Base-by-base conservation (phyloP, 805 yeast species). In the Sugiyamaella chiloensis region DNA sequence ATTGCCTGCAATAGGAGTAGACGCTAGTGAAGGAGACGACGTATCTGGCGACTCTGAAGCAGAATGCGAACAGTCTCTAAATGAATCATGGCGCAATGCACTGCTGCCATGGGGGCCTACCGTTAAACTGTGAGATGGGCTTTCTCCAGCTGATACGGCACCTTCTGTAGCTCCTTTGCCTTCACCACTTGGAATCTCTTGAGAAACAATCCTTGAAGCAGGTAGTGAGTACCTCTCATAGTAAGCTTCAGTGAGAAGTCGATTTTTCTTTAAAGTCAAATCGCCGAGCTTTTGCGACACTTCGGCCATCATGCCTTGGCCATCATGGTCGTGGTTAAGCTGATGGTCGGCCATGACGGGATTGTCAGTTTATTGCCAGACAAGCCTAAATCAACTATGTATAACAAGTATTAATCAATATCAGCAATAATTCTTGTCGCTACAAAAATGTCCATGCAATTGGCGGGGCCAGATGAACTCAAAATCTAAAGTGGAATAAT, bases 191-290 rank as follows among this genome's bases (percentile, higher is more conserved):
- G n/a, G n/a, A 7, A 44, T 27, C 17, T 51, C 54, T 32, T 24
- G 31, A 12, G 51, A 45, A 12, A 46, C 42, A 17, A 57, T 59
- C 21, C 64, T 45, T 8, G 66, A 60, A 17, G 60, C 46, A 4
- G 67, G 67, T 39, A 63, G 50, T 5, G 62, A 50, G 47, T 56
- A 57, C n/a, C 55, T 59, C 52, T 63, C 67, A 42, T 61, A 63
- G 20, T 62, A 47, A 12, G 52, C 58, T n/a, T 57, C 59, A 23
- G 56, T 54, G 32, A 61, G 52, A 31, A 62, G 40, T 5, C 65
- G 52, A 32, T 48, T 52, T 48, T 59, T 56, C 36, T 60, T 57
- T n/a, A 60, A 42, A 21, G 52, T 31, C 20, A 58, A 29, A 19
- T 50, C 54, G 19, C 55, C 47, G 35, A 60, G 58, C 46, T 55